phyloP scores from a whole-genome alignment of 305 asterid genomes.

The Rubia balearica region DNA sequence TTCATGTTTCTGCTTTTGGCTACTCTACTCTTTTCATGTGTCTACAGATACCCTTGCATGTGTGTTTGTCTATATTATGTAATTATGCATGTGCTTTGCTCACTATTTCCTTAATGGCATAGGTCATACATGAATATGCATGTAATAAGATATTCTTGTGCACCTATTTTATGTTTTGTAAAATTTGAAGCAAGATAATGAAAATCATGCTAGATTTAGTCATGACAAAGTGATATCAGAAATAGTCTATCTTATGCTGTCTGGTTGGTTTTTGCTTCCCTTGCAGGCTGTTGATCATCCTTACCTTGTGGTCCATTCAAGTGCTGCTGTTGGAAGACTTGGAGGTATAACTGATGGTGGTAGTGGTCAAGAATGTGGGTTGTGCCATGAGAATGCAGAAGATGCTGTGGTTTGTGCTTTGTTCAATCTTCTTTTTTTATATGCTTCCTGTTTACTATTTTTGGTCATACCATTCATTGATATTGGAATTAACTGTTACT shows the following conservation, averaged over 20 bases:
- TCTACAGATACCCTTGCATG: background rate
- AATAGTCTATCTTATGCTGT: conserved; percentile 1
- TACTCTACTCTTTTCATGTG: background rate
- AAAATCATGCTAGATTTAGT: background rate
- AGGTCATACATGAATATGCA: background rate
- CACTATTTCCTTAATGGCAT: background rate
- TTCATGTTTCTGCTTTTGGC: background rate
- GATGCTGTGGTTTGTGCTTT: conserved; percentile 59
- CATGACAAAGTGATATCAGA: background rate
- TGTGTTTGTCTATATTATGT: background rate
- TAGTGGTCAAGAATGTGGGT: conserved; percentile 43
- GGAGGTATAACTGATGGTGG: conserved; percentile 38
- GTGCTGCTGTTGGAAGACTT: conserved; percentile 50
- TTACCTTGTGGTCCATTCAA: conserved; percentile 86
- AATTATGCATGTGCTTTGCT: background rate
- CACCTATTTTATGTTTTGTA: background rate
- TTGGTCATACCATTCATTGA: conserved; percentile 2
- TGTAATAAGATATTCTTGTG: background rate
- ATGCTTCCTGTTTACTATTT: background rate
- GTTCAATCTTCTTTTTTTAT: conserved; percentile 10
- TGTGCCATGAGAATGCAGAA: conserved; percentile 69
- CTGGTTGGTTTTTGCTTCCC: conserved; percentile 19
- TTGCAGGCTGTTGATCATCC: conserved; percentile 96
- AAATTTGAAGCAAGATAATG: background rate
- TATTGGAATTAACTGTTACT: background rate